phyloP scores from a whole-genome alignment of 805 yeast species.

The Clavispora phyllophila region DNA sequence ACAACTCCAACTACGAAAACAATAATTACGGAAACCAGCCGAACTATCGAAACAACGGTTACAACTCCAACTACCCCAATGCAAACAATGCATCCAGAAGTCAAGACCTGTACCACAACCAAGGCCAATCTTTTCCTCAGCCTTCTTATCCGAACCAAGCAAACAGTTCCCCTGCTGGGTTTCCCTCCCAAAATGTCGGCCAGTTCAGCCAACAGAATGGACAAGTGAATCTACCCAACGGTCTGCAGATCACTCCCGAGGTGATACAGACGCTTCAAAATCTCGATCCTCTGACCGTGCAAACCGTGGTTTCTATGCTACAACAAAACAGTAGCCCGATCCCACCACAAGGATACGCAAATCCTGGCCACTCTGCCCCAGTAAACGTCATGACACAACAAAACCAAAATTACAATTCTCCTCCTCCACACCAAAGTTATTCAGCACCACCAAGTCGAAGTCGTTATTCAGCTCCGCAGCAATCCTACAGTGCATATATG shows the following conservation, averaged over 20 bases:
- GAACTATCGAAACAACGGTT: neutral
- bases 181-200: neutral
- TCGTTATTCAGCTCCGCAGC: neutral
- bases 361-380: neutral
- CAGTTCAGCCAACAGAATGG: neutral
- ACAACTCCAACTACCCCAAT: neutral
- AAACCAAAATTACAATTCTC: neutral
- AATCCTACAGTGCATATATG: neutral
- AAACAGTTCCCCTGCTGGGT: no score
- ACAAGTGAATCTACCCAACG: neutral
- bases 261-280: conserved; percentile 16
- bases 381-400: neutral
- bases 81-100: neutral
- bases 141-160: neutral
- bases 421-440: neutral
- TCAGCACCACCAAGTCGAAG: neutral
- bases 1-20: neutral
- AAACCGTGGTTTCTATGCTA: conserved; percentile 25
- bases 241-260: neutral
- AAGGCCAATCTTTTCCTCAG: neutral
- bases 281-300: conserved; percentile 31
- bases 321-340: conserved; percentile 14
- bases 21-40: no score
- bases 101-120: neutral
- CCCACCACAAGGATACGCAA: neutral